Base-by-base conservation (phyloP, 805 yeast genomes). In the Nakazawaea peltata region DNA sequence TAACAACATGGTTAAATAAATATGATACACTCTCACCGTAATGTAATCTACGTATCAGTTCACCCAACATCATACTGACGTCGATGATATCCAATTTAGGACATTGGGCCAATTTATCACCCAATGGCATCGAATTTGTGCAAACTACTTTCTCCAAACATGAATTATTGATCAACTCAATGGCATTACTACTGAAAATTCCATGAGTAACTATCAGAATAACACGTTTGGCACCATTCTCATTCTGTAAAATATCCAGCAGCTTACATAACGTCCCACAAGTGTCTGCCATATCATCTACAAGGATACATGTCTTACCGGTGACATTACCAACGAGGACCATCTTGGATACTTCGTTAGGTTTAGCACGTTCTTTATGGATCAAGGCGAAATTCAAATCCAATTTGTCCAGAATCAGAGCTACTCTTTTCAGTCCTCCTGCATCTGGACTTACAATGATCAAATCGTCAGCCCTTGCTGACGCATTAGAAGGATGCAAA, bases 221-320 rank as follows among this genome's bases (percentile, higher is more conserved):
- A 17, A 92, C 97, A 43, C 75, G 71, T 40, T 73, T 67, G 3
- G 98, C 97, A 21, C 87, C 84, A 45, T 85, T 77, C 16, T 73
- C 78, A 3, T 19, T 28, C 44, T 87, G 61, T 41, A 90, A 64
- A 5, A 88, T 77, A 43, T 90, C 94, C 9, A 95, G 90, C 1
- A 97, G 97, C 59, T 90, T 90, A 44, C 85, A 92, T 45, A 90
- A 65, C 2, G 98, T 90, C 27, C 98, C 97, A 61, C 97, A 90
- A 4, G 98, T 90, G 54, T 90, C 98, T 26, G 97, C 97, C 94
- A 90, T 92, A 56, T 90, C 98, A 57, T 90, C 98, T 23, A 90
- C 84, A 43, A 90, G 64, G 17, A 92, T 68, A 59, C 97, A 88
- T 4, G 79, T 72, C 57, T 84, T 86, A 41, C 77, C 76, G 3